Evolutionary conservation across 129 eudicot genomes (phyloP).

Genomic region (Flaveria trinervia): DNA sequence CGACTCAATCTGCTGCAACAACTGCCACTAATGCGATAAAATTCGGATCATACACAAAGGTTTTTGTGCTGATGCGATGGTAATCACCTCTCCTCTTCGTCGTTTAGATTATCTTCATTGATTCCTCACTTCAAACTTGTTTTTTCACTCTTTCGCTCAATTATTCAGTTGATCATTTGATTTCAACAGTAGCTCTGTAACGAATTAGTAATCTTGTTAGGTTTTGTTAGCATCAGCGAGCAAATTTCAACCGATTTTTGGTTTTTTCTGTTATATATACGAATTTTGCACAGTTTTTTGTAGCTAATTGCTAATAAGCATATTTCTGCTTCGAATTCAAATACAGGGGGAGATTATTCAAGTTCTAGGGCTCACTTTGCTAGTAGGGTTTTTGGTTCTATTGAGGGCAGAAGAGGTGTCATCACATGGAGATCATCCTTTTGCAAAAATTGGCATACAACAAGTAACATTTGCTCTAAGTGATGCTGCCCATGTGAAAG

Average conservation of each 20-base stretch:
- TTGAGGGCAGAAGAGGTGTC: conserved; percentile 43
- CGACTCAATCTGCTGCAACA: conserved; percentile 18
- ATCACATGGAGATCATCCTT: conserved; percentile 71
- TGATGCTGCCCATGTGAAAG: conserved; percentile 61
- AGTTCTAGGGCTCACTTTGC: conserved; percentile 37
- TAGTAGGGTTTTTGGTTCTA: conserved; percentile 48
- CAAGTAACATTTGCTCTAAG: conserved; percentile 55
- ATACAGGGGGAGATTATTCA: conserved; percentile 39
- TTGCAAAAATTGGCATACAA: conserved; percentile 66
- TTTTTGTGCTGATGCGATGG: conserved; percentile 17
- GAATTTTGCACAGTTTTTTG: too few species aligned
- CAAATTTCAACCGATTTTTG: neutral
- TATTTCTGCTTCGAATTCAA: conserved; percentile 10
- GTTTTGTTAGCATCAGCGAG: neutral
- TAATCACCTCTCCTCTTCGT: conserved; percentile 2
- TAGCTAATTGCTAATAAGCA: conserved; percentile 9
- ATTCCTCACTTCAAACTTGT: neutral
- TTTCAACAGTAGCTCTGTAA: neutral
- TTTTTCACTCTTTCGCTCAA: neutral
- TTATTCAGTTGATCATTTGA: neutral
- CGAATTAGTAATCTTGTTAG: neutral
- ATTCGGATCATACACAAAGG: conserved; percentile 7
- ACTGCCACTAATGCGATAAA: conserved; percentile 15
- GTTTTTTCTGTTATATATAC: neutral
- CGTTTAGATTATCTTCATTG: neutral